Base-by-base conservation (phyloP, 1,139 yeast genomes). In the Candida neerlandica region DNA sequence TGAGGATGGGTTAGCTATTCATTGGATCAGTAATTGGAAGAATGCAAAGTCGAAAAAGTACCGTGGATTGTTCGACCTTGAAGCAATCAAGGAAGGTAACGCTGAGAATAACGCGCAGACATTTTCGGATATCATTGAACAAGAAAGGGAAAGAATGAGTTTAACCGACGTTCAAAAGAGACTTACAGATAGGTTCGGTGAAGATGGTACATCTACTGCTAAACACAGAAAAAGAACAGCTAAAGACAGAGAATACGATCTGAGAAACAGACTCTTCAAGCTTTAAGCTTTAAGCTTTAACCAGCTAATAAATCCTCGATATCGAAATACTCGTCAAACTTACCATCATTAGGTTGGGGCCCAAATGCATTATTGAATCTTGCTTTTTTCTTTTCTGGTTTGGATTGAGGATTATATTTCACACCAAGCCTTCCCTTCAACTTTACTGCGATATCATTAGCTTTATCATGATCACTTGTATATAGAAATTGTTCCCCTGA, bases 11-110 rank as follows among this genome's bases (percentile, higher is more conserved):
- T 77, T 83, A 46, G 92, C 96, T 0, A 70, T 78, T 4, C 81
- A 81, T 55, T 86, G 94, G 86, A 71, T 87, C 3, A 83, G 82
- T 52, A 65, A 78, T 27, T 87, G 89, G 85, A 78, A 84, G 49
- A 82, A 80, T 53, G 95, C 92, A 73, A 75, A 53, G 66, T 27
- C 56, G 23, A 49, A 54, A 10, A 59, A 61, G 38, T 71, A 65
- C 53, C 61, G 56, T 41, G 78, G 75, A 1, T 56, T 74, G 11
- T 73, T 76, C 53, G 81, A 76, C 45, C 55, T 66, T 38, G 67
- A 64, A 5, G 71, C 77, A 1, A 70, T 75, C 23, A 47, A 65
- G 33, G 72, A 70, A 33, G 53, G 61, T 3, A 64, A 66, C 27
- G 66, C 65, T 0, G 55, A 23, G 7, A 23, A 5, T 10, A 23